Percentiles rank a stretch among this genome's conserved stretches.
Conservation (phyloP, 2,329 filamentous ascomycete genomes). For the Sphaerulina musiva region DNA sequence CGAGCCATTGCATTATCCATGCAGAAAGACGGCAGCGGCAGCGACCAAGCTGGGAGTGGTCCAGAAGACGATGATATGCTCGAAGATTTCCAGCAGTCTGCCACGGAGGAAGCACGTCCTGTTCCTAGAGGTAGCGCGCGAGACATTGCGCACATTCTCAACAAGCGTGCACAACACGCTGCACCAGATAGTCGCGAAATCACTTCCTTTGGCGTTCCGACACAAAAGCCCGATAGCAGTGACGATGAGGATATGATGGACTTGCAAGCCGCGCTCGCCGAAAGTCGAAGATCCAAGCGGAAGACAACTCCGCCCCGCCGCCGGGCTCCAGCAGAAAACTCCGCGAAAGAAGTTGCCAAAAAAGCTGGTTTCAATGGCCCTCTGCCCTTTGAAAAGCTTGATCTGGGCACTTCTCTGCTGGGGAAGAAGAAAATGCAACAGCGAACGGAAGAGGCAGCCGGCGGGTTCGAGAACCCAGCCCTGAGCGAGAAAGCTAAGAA, state of each 20-base stretch:
- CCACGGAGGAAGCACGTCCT: slow-evolving; percentile 39
- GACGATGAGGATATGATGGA: slow-evolving; percentile 72
- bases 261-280: slow-evolving; percentile 66
- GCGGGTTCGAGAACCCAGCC: slow-evolving; percentile 58
- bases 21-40: slow-evolving; percentile 46
- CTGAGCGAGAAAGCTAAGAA: slow-evolving; percentile 35
- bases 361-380: slow-evolving; percentile 65
- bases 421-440: slow-evolving; percentile 49
- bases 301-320: slow-evolving; percentile 23
- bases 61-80: slow-evolving; percentile 37
- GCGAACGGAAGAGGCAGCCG: slow-evolving; percentile 50
- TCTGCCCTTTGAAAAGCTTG: slow-evolving; percentile 76
- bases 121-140: slow-evolving; percentile 44
- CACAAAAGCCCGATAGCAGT: slow-evolving; percentile 39
- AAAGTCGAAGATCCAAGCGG: slow-evolving; percentile 50
- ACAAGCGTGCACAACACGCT: slow-evolving; percentile 61
- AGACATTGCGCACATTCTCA: slow-evolving; percentile 67
- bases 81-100: slow-evolving; percentile 43
- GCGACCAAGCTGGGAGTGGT: slow-evolving; percentile 15
- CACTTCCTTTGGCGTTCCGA: slow-evolving; percentile 30
- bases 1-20: slow-evolving; percentile 81
- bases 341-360: slow-evolving; percentile 36
- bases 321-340: slow-evolving; percentile 16
- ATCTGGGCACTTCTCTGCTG: slow-evolving; percentile 58
- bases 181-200: slow-evolving; percentile 42